These are phyloP conservation scores for Solanum hybrid DNA, from an alignment of 305 asterid species.

Conservation along the genomic window DNA sequence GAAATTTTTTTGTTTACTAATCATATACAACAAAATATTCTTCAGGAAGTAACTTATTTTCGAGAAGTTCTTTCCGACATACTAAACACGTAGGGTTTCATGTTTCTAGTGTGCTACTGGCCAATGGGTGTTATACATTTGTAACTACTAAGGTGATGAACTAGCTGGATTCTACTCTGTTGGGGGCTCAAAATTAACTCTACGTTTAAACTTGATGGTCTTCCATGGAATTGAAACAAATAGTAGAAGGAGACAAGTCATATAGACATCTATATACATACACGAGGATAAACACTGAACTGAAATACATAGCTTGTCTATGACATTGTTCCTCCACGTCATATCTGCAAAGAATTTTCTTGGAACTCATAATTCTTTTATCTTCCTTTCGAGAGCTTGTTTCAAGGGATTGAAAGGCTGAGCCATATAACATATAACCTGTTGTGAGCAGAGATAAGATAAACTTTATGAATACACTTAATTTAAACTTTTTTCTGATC, in stretches of 20 bases:
- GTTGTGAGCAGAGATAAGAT: not conserved
- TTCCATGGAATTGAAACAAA: not conserved
- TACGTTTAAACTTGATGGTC: not conserved
- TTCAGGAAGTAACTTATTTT: not conserved
- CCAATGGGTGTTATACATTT: not conserved
- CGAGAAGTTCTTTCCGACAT: not conserved
- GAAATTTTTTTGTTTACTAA: not conserved
- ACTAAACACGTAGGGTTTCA: not conserved
- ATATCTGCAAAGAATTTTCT: not conserved
- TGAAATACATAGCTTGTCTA: not conserved
- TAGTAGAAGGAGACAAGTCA: not conserved
- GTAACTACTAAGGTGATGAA: not conserved
- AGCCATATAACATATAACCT: not conserved
- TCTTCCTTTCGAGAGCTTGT: not conserved
- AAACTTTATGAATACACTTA: not conserved
- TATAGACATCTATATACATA: not conserved
- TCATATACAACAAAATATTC: not conserved
- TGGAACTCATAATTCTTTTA: not conserved
- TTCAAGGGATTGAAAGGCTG: not conserved
- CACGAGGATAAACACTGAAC: not conserved
- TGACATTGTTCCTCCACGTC: not conserved
- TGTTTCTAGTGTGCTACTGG: not conserved
- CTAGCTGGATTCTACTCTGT: not conserved
- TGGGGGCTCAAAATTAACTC: not conserved
- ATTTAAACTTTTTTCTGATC: not conserved